Base-by-base conservation (phyloP, 2,329 filamentous ascomycete species). In the Diaporthe aspalathi region DNA sequence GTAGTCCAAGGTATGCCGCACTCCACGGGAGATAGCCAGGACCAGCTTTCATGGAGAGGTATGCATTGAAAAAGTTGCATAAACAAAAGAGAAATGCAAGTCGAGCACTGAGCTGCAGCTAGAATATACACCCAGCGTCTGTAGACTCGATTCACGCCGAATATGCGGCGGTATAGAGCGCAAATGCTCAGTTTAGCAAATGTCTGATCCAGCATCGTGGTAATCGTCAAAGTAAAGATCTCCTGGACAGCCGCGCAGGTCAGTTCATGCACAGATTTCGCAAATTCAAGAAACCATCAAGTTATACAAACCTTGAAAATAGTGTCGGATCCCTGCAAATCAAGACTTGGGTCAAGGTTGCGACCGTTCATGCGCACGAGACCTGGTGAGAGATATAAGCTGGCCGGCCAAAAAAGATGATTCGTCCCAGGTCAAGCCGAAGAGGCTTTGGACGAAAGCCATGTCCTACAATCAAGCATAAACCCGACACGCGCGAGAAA, bases 171-270 rank as follows among this genome's bases (percentile, higher is more conserved):
- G 8, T 49, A 63, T 1, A 63, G 14, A 29, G 57, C 57, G 22
- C 57, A 63, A n/a, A 63, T 7, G 43, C 57, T 63, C 24, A 63
- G 43, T 35, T 63, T 63, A 2, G 57, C 43, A 3, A 63, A 35
- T 3, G 57, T 63, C 24, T 63, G 57, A 24, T 63, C 57, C 12
- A 63, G 27, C 57, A 63, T 63, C 12, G 27, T 11, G 40, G 11
- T 5, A 17, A 62, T 4, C 0, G 17, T 32, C 6, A 9, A 1
- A 20, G 57, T 2, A 32, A 62, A 22, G 4, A 47, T 8, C 38
- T 32, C n/a, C 57, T 62, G 24, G 5, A 9, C 32, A 35, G 32
- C n/a, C n/a, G n/a, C 9, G 9, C 9, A 35, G 32, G 32, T 35
- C 5, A 35, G 32, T 35, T 35, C 32, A n/a, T n/a, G n/a, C n/a